Evolutionary conservation across 345 rosid genomes (phyloP).

Genomic region (Salix viminalis): DNA sequence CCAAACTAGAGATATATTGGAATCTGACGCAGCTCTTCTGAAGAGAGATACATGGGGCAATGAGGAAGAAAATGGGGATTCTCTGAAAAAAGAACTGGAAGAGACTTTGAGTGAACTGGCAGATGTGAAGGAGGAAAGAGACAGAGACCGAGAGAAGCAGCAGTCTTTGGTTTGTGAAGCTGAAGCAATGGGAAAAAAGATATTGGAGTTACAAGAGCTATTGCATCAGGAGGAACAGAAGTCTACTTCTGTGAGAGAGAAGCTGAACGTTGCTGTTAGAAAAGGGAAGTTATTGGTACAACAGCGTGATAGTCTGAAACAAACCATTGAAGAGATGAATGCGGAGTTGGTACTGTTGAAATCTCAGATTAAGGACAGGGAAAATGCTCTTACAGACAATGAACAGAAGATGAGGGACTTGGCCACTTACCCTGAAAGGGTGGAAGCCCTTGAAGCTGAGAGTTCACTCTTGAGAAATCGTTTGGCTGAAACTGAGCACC

Average conservation of each 20-base stretch:
- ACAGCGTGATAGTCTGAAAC: constrained; percentile 74
- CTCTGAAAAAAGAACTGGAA: constrained; percentile 63
- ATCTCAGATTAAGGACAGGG: constrained; percentile 54
- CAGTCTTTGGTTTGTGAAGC: constrained; percentile 53
- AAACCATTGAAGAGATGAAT: constrained; percentile 64
- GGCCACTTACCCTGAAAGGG: constrained; percentile 44
- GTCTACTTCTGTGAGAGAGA: constrained; percentile 72
- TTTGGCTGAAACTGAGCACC: constrained; percentile 52
- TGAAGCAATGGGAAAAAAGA: constrained; percentile 54
- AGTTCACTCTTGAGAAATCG: constrained; percentile 46
- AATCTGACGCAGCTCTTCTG: constrained; percentile 28
- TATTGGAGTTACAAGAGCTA: constrained; percentile 53
- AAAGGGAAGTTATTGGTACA: constrained; percentile 96
- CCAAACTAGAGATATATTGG: constrained; percentile 1
- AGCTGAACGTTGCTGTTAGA: constrained; percentile 85
- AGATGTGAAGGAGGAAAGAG: constrained; percentile 65
- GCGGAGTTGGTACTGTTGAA: constrained; percentile 55
- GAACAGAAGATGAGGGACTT: constrained; percentile 59
- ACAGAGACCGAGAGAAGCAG: constrained; percentile 51
- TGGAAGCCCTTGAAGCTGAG: constrained; percentile 63
- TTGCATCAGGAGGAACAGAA: constrained; percentile 84
- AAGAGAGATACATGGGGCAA: constrained; percentile 36
- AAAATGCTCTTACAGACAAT: constrained; percentile 45
- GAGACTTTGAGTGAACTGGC: constrained; percentile 49
- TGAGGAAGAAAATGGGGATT: constrained; percentile 34